Percentiles rank a stretch among this genome's conserved stretches.
These are phyloP conservation scores for Paramecium biaurelia DNA, from an alignment of 73 alveolate species.

Conservation along the genomic window DNA sequence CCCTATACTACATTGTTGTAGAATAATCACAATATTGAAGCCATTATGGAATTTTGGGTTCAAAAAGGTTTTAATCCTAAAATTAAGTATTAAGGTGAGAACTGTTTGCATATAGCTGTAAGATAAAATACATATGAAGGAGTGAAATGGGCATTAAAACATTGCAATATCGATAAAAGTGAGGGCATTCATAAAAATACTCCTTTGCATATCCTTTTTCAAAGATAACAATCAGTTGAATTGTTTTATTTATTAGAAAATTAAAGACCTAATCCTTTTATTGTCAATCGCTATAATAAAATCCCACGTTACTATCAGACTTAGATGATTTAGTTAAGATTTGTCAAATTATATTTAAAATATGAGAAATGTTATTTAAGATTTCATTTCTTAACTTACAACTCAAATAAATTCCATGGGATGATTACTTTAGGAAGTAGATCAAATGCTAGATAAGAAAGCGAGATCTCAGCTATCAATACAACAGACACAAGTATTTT, in stretches of 20 bases:
- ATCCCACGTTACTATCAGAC: background rate
- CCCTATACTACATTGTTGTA: background rate
- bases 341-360: slow-evolving; percentile 7
- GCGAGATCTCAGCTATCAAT: background rate
- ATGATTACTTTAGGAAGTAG: background rate
- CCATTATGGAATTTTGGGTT: background rate
- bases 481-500: background rate
- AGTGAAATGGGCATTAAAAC: background rate
- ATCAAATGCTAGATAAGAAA: background rate
- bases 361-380: slow-evolving; percentile 16
- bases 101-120: slow-evolving; percentile 1
- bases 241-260: background rate
- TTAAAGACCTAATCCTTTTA: background rate
- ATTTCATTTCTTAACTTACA: background rate
- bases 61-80: background rate
- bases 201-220: background rate
- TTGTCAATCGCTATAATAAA: background rate
- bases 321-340: background rate
- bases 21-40: background rate
- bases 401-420: background rate
- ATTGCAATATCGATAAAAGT: background rate
- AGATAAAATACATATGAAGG: background rate
- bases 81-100: background rate
- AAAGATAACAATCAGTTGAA: background rate
- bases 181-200: background rate